A percentile compares a stretch with the other conserved stretches of the same genome.
phyloP scores from a whole-genome alignment of 2,329 filamentous ascomycete genomes.

The Chaetomiaceae sp. region DNA sequence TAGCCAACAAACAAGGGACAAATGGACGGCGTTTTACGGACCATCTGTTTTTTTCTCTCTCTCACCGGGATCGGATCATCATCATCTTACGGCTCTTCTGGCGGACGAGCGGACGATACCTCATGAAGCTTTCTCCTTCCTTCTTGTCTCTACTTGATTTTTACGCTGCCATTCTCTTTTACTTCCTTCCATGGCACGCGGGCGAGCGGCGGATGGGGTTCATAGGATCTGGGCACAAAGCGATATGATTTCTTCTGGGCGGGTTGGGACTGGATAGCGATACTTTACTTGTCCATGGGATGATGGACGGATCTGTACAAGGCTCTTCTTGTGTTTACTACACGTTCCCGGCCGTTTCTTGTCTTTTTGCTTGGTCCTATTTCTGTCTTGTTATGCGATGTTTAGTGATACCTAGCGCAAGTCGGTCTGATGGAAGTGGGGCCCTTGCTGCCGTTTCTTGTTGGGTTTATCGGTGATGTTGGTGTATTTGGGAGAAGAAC shows the following conservation, averaged over 20 bases:
- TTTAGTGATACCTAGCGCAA: constrained; percentile 11
- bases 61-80: neutral
- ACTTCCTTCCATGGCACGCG: neutral
- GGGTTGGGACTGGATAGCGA: neutral
- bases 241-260: neutral
- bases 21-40: constrained; percentile 1
- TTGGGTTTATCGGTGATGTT: neutral
- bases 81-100: neutral
- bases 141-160: neutral
- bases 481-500: neutral
- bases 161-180: neutral
- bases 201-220: neutral
- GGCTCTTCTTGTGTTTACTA: too few species aligned
- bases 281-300: neutral
- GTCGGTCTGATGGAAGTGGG: neutral
- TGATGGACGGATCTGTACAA: neutral
- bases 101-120: neutral
- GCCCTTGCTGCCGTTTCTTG: neutral
- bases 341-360: too few species aligned
- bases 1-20: neutral
- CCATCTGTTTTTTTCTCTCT: neutral
- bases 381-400: neutral
- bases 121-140: neutral
- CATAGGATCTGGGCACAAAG: neutral
- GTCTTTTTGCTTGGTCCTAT: neutral